Evolutionary conservation across 1,139 yeast species (phyloP).

Genomic region (Suhomyces taliae): DNA sequence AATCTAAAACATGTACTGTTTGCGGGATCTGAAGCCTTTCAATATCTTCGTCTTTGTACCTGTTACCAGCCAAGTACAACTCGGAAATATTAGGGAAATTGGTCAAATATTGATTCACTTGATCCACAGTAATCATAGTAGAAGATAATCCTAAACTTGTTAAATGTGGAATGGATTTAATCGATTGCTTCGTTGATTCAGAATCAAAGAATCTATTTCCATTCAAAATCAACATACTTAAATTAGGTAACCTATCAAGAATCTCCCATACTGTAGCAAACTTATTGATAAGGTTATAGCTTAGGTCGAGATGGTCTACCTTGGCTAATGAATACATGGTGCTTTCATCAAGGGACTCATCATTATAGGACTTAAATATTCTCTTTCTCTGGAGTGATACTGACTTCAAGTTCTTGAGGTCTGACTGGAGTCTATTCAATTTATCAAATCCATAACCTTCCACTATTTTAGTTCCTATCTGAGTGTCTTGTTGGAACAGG

Average conservation of each 20-base stretch:
- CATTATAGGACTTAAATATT: conserved; percentile 1
- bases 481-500: conserved; percentile 25
- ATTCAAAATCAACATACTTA: conserved; percentile 53
- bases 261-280: conserved; percentile 42
- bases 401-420: conserved; percentile 44
- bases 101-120: conserved; percentile 21
- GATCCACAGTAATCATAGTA: conserved; percentile 10
- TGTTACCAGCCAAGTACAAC: conserved; percentile 52
- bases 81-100: conserved; percentile 45
- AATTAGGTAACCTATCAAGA: conserved; percentile 29
- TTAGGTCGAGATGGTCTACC: conserved; percentile 53
- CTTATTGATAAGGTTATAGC: conserved; percentile 55
- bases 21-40: conserved; percentile 4
- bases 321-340: conserved; percentile 18
- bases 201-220: conserved; percentile 54
- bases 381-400: conserved; percentile 49
- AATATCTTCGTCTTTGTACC: conserved; percentile 27
- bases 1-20: conserved; percentile 33
- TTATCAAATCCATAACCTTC: conserved; percentile 68
- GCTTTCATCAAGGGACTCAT: background rate
- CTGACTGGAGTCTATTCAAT: conserved; percentile 46
- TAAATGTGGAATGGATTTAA: background rate
- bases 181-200: too few relatives aligned
- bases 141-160: conserved; percentile 16
- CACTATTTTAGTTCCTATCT: conserved; percentile 55